Base-by-base conservation (phyloP, 495 filamentous ascomycete species). In the Mytilinidion resinicola region DNA sequence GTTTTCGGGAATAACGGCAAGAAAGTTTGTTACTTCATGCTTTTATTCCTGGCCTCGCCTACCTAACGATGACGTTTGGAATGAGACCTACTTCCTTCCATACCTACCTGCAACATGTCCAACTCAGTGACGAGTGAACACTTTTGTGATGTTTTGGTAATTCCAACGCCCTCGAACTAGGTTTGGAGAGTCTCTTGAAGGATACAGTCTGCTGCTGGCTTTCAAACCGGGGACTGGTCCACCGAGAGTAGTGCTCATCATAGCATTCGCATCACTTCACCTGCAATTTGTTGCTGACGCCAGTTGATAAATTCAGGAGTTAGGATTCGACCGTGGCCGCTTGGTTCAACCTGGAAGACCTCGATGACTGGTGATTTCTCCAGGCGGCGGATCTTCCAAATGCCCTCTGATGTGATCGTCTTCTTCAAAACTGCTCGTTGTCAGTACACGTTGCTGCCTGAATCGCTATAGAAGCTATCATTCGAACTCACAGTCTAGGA, bases 301-400 rank as follows among this genome's bases (percentile, higher is more conserved):
- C 88, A 93, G 53, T 82, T 75, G 55, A 84, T 77, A 64, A 96
- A 96, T 10, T 86, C 80, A 20, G 81, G 76, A 0, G 84, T 84
- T n/a, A 96, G 73, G 42, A 96, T 90, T 38, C 77, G 76, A 12
- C 88, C 88, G 56, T 88, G 81, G 0, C 88, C 88, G 3, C 76
- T 81, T 51, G 87, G 85, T 66, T 90, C 86, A 0, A 86, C 67
- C 62, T 82, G 80, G 67, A 81, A 87, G 0, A 93, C 78, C 68
- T 91, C 86, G 55, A 96, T 86, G 74, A 69, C 7, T 78, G 77
- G 30, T 1, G 42, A 49, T 77, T 76, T 34, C 83, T 78, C 43
- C 57, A 67, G 50, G 11, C 87, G 80, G 14, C 79, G 73, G 63
- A 96, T 89, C 57, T 85, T 79, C 89, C 90, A 96, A 11, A 91